phyloP scores from a whole-genome alignment of 2,329 filamentous ascomycete genomes.

The Colletotrichum sp. region DNA sequence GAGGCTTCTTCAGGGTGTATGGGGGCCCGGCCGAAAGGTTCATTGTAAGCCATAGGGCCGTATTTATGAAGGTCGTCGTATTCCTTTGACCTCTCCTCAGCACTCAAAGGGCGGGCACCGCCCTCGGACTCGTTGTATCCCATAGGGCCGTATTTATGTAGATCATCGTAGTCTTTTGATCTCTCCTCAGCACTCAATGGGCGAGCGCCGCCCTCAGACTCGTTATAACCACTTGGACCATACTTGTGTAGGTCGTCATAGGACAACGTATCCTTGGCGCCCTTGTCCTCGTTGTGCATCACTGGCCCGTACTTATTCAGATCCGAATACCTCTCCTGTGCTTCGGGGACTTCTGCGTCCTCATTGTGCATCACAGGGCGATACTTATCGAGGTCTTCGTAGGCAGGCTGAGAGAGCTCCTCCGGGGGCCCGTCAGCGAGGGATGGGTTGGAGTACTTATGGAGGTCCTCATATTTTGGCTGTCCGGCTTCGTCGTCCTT shows the following conservation, averaged over 20 bases:
- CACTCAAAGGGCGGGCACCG: no score
- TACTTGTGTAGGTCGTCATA: conserved; percentile 45
- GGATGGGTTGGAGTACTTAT: conserved; percentile 31
- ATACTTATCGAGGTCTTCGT: conserved; percentile 41
- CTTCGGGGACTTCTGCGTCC: conserved; percentile 17
- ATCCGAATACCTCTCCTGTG: conserved; percentile 20
- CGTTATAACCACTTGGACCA: conserved; percentile 38
- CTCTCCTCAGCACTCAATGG: conserved; percentile 36
- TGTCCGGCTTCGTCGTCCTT: neutral
- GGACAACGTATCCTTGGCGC: conserved; percentile 40
- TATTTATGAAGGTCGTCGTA: conserved; percentile 48
- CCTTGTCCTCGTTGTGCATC: conserved; percentile 33
- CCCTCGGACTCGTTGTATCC: conserved; percentile 32
- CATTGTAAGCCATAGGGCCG: conserved; percentile 21
- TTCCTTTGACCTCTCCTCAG: conserved; percentile 39
- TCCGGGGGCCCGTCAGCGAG: conserved; percentile 15
- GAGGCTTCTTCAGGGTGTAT: conserved; percentile 9
- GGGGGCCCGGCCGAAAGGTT: conserved; percentile 23
- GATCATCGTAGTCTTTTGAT: conserved; percentile 44
- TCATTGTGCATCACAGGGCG: conserved; percentile 38
- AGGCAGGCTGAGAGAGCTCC: conserved; percentile 27
- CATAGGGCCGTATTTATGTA: conserved; percentile 35
- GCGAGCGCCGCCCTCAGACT: conserved; percentile 36
- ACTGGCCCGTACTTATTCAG: conserved; percentile 23
- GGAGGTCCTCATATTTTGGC: conserved; percentile 38